A percentile compares a stretch with the other conserved stretches of the same genome.
phyloP scores from a whole-genome alignment of 2,329 filamentous ascomycete species.

The Truncatella angustata region DNA sequence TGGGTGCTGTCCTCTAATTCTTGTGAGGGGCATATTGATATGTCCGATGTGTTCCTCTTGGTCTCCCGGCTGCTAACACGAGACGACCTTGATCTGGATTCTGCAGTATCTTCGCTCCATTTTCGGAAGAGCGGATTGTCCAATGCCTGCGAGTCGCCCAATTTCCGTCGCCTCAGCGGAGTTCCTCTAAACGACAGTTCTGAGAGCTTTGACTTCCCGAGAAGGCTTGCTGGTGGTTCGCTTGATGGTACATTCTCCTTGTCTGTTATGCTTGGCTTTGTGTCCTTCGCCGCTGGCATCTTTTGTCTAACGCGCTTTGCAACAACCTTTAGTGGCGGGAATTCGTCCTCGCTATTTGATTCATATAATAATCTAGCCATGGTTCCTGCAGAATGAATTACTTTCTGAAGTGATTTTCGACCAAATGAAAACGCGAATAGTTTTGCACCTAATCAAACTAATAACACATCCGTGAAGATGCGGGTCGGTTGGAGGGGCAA shows the following conservation, averaged over 20 bases:
- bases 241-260: slow-evolving; percentile 3
- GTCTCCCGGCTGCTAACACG: slow-evolving; percentile 11
- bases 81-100: slow-evolving; percentile 10
- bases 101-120: slow-evolving; percentile 15
- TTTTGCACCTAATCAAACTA: no score
- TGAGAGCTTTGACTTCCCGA: neutral
- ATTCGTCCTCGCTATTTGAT: slow-evolving; percentile 36
- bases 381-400: no score
- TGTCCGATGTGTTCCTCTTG: slow-evolving; percentile 1
- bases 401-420: slow-evolving; percentile 14
- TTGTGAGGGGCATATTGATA: neutral
- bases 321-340: slow-evolving; percentile 37
- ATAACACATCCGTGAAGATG: no score
- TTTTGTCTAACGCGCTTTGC: slow-evolving; percentile 20
- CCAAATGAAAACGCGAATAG: no score
- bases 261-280: neutral
- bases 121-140: slow-evolving; percentile 26
- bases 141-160: slow-evolving; percentile 23
- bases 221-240: neutral
- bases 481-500: slow-evolving; percentile 6
- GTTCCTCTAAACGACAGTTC: slow-evolving; percentile 16
- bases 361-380: slow-evolving; percentile 16
- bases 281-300: neutral
- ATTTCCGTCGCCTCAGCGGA: slow-evolving; percentile 27
- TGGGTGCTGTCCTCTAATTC: no score